These are phyloP conservation scores for Haplosporangium sp. DNA, from an alignment of 371 early-diverging fungal species.

Conservation along the genomic window DNA sequence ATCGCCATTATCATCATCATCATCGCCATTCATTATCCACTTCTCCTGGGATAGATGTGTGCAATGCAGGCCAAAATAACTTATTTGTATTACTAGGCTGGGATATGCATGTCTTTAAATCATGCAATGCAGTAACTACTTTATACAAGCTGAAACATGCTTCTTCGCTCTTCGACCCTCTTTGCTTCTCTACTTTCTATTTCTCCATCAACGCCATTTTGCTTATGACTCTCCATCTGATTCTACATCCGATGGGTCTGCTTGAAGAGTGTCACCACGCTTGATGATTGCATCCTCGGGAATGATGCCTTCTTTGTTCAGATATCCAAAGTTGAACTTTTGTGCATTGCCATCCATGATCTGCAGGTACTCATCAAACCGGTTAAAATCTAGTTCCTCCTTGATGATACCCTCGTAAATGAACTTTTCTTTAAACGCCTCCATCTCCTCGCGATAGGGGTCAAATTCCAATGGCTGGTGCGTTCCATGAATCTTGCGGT, in stretches of 20 bases:
- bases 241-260: constrained; percentile 33
- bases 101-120: background rate
- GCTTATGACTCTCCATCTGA: constrained; percentile 25
- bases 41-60: no score
- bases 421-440: constrained; percentile 82
- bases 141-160: no score
- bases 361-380: constrained; percentile 54
- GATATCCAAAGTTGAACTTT: constrained; percentile 54
- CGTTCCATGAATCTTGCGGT: constrained; percentile 58
- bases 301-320: constrained; percentile 63
- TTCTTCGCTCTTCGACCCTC: no score
- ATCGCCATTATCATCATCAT: background rate
- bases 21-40: no score
- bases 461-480: constrained; percentile 61
- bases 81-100: background rate
- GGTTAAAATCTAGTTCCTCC: constrained; percentile 71
- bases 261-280: constrained; percentile 28
- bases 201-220: background rate
- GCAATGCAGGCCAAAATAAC: no score
- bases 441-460: constrained; percentile 69
- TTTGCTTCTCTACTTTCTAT: no score
- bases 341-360: constrained; percentile 51
- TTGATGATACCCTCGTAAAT: constrained; percentile 82
- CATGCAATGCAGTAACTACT: no score
- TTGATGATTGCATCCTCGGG: constrained; percentile 62